Conservation (phyloP, 2,329 filamentous ascomycete genomes). For the Penicillium sp. region DNA sequence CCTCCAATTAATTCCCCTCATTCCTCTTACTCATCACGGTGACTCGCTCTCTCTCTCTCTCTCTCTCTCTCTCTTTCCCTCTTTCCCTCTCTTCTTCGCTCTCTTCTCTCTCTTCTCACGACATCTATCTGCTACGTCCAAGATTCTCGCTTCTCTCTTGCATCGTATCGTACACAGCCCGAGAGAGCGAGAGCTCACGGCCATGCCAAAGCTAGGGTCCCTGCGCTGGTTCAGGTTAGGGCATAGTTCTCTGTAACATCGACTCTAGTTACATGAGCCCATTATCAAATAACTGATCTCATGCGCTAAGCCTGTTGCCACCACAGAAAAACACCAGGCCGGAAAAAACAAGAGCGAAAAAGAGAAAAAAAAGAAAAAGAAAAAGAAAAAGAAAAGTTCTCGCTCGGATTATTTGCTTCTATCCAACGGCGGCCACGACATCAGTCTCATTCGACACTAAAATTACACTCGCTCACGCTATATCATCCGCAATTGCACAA, state of each 20-base stretch:
- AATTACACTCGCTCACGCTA: slow-evolving; percentile 1
- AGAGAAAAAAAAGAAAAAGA: neutral
- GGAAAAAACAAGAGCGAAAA: neutral
- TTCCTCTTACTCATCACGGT: neutral
- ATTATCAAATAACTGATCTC: slow-evolving; percentile 10
- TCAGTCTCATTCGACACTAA: slow-evolving; percentile 6
- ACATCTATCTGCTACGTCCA: too few relatives aligned
- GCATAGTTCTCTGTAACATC: neutral
- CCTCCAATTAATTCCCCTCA: neutral
- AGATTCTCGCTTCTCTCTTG: neutral
- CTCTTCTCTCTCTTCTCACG: neutral
- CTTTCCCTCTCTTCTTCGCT: neutral
- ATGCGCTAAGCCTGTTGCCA: slow-evolving; percentile 10
- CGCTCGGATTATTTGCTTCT: neutral
- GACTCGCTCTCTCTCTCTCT: neutral
- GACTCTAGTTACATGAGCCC: slow-evolving; percentile 12
- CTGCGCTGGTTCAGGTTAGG: neutral
- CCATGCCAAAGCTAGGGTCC: neutral
- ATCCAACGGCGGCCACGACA: slow-evolving; percentile 6
- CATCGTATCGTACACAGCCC: too few relatives aligned
- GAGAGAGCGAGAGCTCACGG: neutral
- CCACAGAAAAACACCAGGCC: slow-evolving; percentile 2
- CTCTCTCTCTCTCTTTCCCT: neutral
- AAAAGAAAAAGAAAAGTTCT: neutral
- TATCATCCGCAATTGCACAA: slow-evolving; percentile 7